Conservation (phyloP, 345 rosid species). For the Populus simonii region DNA sequence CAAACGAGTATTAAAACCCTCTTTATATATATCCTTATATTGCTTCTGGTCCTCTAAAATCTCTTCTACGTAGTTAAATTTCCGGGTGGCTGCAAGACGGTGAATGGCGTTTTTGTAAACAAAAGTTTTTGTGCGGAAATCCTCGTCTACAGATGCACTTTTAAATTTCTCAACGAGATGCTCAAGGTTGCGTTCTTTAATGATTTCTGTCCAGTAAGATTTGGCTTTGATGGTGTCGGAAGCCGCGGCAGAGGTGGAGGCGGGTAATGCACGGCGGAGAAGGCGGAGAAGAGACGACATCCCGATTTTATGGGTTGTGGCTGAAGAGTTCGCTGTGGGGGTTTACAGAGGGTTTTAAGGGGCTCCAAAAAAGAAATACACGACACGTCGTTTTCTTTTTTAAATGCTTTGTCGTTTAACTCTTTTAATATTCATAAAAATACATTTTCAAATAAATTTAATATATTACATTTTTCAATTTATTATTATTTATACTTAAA, state of each 20-base stretch:
- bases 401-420: not conserved
- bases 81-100: conserved; percentile 54
- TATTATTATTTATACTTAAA: too few relatives aligned
- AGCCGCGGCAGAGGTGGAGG: not conserved
- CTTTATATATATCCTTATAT: conserved; percentile 50
- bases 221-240: conserved; percentile 7
- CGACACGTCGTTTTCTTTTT: not conserved
- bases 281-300: not conserved
- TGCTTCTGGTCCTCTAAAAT: conserved; percentile 69
- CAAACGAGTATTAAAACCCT: conserved; percentile 61
- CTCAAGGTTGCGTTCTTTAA: conserved; percentile 54
- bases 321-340: too few relatives aligned
- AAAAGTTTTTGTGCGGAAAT: conserved; percentile 50
- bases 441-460: too few relatives aligned
- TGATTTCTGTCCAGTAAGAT: conserved; percentile 25
- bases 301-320: not conserved
- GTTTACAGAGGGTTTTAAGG: not conserved
- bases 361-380: not conserved
- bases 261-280: conserved; percentile 11
- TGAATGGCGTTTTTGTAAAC: conserved; percentile 49
- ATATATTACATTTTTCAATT: too few relatives aligned
- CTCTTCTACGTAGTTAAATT: conserved; percentile 46
- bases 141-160: conserved; percentile 34
- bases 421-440: too few relatives aligned
- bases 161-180: conserved; percentile 64